Percentiles rank a stretch among this genome's conserved stretches.
Evolutionary conservation across 352 stramenopile species (phyloP).

Genomic region (Globisporangium emineosum): DNA sequence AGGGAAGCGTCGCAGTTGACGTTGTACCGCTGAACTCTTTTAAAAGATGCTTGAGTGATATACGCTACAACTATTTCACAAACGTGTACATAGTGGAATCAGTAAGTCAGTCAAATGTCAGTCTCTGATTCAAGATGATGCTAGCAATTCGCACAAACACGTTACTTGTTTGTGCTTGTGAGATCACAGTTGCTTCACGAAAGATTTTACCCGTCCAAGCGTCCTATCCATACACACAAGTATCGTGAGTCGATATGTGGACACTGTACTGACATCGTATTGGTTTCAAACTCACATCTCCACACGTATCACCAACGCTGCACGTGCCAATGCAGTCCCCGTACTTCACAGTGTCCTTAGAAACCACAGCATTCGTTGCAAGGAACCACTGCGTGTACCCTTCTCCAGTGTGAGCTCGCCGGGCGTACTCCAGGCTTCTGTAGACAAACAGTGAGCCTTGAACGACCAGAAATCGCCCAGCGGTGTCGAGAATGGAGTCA

Average conservation of each 20-base stretch:
- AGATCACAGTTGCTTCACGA: conserved; percentile 32
- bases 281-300: conserved; percentile 30
- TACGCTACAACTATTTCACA: conserved; percentile 27
- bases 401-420: conserved; percentile 21
- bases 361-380: conserved; percentile 3
- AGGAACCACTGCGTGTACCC: conserved; percentile 32
- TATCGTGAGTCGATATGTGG: not conserved
- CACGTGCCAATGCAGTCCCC: conserved; percentile 39
- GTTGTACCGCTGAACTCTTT: conserved; percentile 34
- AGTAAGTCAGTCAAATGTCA: not conserved
- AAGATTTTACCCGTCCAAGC: conserved; percentile 21
- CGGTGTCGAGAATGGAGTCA: conserved; percentile 31
- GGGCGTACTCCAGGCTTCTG: conserved; percentile 21
- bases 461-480: conserved; percentile 39
- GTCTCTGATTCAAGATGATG: not conserved
- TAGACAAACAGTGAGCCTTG: conserved; percentile 43
- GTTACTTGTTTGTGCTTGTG: conserved; percentile 41
- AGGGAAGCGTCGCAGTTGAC: conserved; percentile 24
- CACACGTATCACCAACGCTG: conserved; percentile 30
- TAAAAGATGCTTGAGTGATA: conserved; percentile 38
- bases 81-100: not conserved
- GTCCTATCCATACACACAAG: not conserved
- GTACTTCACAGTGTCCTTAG: conserved; percentile 22
- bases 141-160: not conserved
- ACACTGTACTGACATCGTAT: not conserved